A percentile compares a stretch with the other conserved stretches of the same genome.
Conservation (phyloP, 1,284 basidiomycete genomes). For the Cystobasidium pallidum region DNA sequence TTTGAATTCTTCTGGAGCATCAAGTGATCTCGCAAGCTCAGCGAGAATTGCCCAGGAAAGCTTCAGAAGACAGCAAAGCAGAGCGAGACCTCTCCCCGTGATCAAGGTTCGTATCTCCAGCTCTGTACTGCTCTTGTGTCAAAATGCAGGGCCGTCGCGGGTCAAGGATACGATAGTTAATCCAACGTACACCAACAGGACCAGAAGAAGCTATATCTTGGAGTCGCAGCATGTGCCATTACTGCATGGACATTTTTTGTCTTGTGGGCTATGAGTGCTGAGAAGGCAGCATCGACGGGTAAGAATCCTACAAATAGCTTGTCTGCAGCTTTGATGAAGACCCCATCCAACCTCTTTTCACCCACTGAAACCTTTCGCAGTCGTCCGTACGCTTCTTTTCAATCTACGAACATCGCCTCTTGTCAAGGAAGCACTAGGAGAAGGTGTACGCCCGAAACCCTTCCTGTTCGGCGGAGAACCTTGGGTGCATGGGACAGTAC, state of each 20-base stretch:
- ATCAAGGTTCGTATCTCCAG: conserved; percentile 40
- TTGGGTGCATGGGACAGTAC: conserved; percentile 68
- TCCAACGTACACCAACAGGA: conserved; percentile 42
- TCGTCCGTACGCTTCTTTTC: conserved; percentile 68
- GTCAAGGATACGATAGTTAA: not conserved
- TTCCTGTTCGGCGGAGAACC: conserved; percentile 73
- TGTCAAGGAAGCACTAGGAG: conserved; percentile 64
- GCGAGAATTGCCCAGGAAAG: conserved; percentile 33
- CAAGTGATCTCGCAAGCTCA: not conserved
- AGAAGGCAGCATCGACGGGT: conserved; percentile 71
- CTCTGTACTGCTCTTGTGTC: not conserved
- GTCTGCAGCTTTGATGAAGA: not conserved
- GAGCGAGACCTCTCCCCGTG: conserved; percentile 34
- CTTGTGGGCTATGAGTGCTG: conserved; percentile 71
- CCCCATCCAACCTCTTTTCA: not conserved
- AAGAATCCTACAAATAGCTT: not conserved
- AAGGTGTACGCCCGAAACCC: conserved; percentile 70
- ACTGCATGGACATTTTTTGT: conserved; percentile 70
- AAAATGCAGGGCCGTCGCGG: not conserved
- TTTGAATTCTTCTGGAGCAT: conserved; percentile 4
- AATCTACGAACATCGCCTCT: conserved; percentile 63
- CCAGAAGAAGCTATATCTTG: conserved; percentile 47
- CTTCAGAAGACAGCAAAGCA: conserved; percentile 16
- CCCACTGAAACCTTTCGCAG: not conserved
- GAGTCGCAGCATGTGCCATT: conserved; percentile 62